Evolutionary conservation across 2,329 filamentous ascomycete species (phyloP), one percentile per base, ranked within the genome.

Genomic region (Decorospora gaudefroyi): DNA sequence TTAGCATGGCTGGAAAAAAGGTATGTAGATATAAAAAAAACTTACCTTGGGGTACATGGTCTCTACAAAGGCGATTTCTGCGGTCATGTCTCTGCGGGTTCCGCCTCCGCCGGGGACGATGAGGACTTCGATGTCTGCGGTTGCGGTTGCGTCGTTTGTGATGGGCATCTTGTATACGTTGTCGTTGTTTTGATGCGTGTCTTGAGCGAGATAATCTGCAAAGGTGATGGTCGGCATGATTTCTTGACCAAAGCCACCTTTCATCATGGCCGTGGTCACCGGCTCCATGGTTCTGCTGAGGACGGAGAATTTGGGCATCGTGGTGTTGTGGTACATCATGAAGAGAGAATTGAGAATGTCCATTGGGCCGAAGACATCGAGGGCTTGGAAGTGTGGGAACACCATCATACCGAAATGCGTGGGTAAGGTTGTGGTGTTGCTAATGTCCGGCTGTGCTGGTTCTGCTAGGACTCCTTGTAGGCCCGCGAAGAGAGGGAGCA

Each of bases 61-160:
- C 15, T 67, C 62, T 27, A 84, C 70, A 38, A 78, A 85, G 0
- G 73, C 69, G 7, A 79, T 69, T 2, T 76, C 71, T 4, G 67
- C 60, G 0, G 52, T 54, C 46, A 62, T 45, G 2, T 67, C 54
- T 10, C 54, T 53, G 18, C 72, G 43, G 19, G 65, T 74, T 1
- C 84, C 84, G 0, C 68, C 49, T 0, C 85, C 84, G 2, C 85
- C 85, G 0, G 85, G 85, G 8, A 88, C 72, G 17, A 88, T 65
- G 10, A 88, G 74, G 4, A 87, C 80, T 32, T 86, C 81, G 12
- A 85, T 71, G 1, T 72, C 70, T 6, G 42, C 41, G 18, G 27
- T 44, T 17, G 45, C 17, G 2, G 18, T 15, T 3, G 16, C 13
- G 21, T 19, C 6, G 12, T 8, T 38, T 28, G 17, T 19, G 35